Evolutionary conservation across 805 yeast species (phyloP).

Genomic region (Dipodascus geniculatus): DNA sequence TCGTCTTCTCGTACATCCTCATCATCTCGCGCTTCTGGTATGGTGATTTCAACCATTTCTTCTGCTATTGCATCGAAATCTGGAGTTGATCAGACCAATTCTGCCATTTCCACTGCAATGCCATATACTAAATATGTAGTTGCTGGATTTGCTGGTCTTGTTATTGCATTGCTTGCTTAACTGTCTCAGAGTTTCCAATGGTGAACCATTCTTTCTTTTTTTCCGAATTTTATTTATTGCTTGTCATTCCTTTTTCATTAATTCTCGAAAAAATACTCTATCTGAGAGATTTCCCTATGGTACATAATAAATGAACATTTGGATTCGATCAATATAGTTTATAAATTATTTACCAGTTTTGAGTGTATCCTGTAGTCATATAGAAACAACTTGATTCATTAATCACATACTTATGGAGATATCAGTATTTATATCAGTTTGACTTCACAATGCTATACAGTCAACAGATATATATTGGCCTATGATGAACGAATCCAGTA

Average conservation of each 20-base stretch:
- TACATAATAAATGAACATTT: no score
- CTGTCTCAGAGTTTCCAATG: neutral
- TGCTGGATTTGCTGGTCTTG: neutral
- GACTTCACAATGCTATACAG: no score
- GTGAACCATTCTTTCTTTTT: neutral
- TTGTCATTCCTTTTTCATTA: no score
- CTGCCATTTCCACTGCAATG: neutral
- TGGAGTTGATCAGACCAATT: neutral
- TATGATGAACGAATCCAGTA: no score
- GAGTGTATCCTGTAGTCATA: neutral
- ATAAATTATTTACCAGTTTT: no score
- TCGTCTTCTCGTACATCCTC: neutral
- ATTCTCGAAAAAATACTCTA: no score
- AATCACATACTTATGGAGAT: neutral
- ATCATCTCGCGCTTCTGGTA: neutral
- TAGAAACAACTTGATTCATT: neutral
- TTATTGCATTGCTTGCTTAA: neutral
- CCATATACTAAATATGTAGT: neutral
- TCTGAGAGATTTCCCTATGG: no score
- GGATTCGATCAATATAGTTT: no score
- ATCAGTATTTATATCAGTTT: no score
- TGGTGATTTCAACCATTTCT: neutral
- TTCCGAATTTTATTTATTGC: neutral
- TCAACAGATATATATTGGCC: no score
- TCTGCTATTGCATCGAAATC: neutral